Base-by-base conservation (phyloP, 2,329 filamentous ascomycete species). In the Aspergillus hiratsukae region DNA sequence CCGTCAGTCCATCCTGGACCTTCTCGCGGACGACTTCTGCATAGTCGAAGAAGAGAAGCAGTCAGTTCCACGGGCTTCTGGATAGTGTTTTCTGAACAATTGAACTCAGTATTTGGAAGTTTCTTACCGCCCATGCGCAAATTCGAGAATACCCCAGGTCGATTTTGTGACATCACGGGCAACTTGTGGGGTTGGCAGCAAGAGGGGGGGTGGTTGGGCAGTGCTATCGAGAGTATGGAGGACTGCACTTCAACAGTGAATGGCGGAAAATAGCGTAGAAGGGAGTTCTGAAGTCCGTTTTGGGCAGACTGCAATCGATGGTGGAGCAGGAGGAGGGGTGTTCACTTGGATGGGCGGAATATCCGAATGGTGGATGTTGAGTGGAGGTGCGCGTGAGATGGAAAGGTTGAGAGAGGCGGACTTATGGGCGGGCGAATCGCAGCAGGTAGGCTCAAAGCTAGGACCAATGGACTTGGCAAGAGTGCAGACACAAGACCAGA, bases 1-100 rank as follows among this genome's bases (percentile, higher is more conserved):
- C 94, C 14, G 94, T 99, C 65, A 96, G 81, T 73, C 94, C 94
- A 82, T 99, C 94, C 77, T 99, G 94, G 65, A 99, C 94, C 81
- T 96, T 97, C 80, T 99, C 94, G 75, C 91, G 91, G 74, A 99
- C 91, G 64, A 97, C 89, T 83, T 99, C 94, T 97, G 71, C 19
- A 55, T 28, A 50, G 51, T 55, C 53, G 50, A 45, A 50, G 59
- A 56, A 51, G 28, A 57, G 53, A 45, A 53, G 56, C 31, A 53
- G 56, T 65, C 52, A 64, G 65, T 46, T 46, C 53, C 31, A 27
- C 43, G 49, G 29, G 23, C 25, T 21, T 37, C 37, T 31, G 23
- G 29, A 46, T 41, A 54, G 45, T 25, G 25, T 29, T 14, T 27
- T 50, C 31, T 11, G 37, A 35, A 41, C 49, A 56, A 57, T 51